Conservation (phyloP, 192 early-diverging fungal genomes). For the Coemansia sp. region DNA sequence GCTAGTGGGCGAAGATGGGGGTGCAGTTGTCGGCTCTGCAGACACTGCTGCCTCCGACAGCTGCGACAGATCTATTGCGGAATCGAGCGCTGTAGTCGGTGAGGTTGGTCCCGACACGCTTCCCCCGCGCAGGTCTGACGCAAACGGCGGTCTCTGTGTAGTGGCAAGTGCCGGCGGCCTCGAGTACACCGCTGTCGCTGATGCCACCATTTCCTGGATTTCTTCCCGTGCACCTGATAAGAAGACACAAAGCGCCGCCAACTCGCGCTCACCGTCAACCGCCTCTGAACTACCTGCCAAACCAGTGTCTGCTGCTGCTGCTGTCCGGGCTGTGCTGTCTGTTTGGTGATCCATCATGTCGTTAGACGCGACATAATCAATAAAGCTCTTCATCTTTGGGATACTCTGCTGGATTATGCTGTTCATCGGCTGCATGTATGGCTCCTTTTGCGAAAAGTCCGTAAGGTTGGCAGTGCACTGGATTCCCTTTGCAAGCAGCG, state of each 20-base stretch:
- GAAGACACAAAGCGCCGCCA: slow-evolving; percentile 43
- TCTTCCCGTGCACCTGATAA: slow-evolving; percentile 13
- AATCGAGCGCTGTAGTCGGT: slow-evolving; percentile 1
- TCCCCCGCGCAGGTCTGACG: background rate
- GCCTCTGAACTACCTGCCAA: background rate
- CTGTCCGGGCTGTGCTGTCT: background rate
- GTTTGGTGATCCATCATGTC: background rate
- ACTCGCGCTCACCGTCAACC: slow-evolving; percentile 42
- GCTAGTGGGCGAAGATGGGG: too few relatives aligned
- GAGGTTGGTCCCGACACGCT: background rate
- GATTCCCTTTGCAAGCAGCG: slow-evolving; percentile 72
- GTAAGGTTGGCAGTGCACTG: slow-evolving; percentile 71
- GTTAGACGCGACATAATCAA: slow-evolving; percentile 56
- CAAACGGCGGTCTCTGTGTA: background rate
- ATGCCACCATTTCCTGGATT: slow-evolving; percentile 15
- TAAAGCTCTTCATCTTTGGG: slow-evolving; percentile 60
- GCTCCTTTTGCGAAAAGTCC: slow-evolving; percentile 64
- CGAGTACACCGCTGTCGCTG: background rate
- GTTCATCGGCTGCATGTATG: slow-evolving; percentile 69
- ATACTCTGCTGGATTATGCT: slow-evolving; percentile 63
- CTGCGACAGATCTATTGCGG: background rate
- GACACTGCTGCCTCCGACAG: background rate
- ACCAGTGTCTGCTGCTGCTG: background rate
- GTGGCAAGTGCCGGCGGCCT: background rate
- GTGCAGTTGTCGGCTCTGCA: background rate